Evolutionary conservation across 257 asterid species (phyloP), one percentile per base, ranked within the genome.

Genomic region (Ophiorrhiza pumila): DNA sequence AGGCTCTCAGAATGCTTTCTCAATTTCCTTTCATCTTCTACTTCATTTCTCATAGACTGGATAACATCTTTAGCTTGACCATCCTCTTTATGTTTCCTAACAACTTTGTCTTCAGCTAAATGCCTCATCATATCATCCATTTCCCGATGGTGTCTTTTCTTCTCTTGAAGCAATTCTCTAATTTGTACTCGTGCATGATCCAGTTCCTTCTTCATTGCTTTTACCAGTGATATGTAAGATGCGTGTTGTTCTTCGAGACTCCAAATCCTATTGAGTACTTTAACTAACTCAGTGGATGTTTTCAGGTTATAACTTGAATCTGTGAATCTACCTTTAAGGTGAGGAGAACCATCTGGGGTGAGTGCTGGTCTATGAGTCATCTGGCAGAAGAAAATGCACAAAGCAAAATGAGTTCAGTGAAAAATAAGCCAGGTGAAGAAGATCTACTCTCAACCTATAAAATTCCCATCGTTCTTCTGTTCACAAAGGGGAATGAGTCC

Each of bases 201-300:
- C n/a, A 89, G 81, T 77, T 93, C 95, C 73, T 62, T 81, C 79
- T 77, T 81, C 74, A 89, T 80, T 22, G 89, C 84, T 77, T 86
- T 85, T 18, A 88, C 87, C 64, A 89, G 77, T 7, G 89, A 86
- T 74, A 84, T 83, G 76, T 88, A 88, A 49, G 93, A 72, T 5
- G 82, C 81, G 31, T 89, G 90, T 69, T 87, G 90, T 72, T 93
- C 96, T 86, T 93, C 98, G 17, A 93, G 98, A 77, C 82, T 91
- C 97, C 97, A 93, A 25, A 93, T 89, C 80, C 92, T 82, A 35
- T 93, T 91, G 62, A 93, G 91, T 34, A 93, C 91, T 77, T 85
- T 87, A 22, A 91, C 89, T 25, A 93, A 84, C 86, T 91, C 98
- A 0, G 92, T 84, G 23, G 98, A 89, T 39, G 95, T 89, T 82